phyloP scores from a whole-genome alignment of 2,329 filamentous ascomycete species.

The Trichoderma citrinoviride region DNA sequence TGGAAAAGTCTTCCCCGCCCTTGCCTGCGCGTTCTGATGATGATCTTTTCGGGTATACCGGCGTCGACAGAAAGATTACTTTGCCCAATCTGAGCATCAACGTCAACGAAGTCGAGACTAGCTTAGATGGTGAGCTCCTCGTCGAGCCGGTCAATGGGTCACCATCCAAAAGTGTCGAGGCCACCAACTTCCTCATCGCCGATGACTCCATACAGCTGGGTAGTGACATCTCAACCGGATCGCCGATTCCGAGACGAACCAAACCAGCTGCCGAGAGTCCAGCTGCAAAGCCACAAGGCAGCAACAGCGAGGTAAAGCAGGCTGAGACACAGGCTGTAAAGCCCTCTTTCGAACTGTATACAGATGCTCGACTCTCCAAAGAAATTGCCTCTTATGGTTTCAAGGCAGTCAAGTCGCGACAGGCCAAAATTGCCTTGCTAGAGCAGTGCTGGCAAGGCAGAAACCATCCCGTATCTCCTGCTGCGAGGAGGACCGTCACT shows the following conservation, averaged over 20 bases:
- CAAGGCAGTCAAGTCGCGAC: constrained; percentile 66
- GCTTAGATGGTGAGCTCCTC: constrained; percentile 26
- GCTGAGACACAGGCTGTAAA: constrained; percentile 22
- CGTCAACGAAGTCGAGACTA: neutral
- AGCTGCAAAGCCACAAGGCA: neutral
- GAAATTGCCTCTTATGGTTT: constrained; percentile 67
- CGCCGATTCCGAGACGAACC: neutral
- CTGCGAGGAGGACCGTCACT: constrained; percentile 24
- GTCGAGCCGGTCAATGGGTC: constrained; percentile 29
- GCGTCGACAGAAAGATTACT: neutral
- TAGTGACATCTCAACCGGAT: constrained; percentile 26
- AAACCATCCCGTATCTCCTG: constrained; percentile 31
- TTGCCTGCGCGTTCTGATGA: constrained; percentile 28
- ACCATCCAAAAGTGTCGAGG: constrained; percentile 12
- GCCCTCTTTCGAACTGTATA: constrained; percentile 61
- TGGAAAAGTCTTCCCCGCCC: constrained; percentile 39
- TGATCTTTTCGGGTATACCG: constrained; percentile 42
- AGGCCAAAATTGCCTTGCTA: constrained; percentile 67
- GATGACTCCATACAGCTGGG: constrained; percentile 26
- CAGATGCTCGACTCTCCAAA: constrained; percentile 60
- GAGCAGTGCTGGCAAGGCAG: constrained; percentile 69
- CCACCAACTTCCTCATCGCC: constrained; percentile 1
- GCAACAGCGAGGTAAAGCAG: neutral
- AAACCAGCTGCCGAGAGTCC: neutral
- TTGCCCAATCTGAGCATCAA: neutral